A percentile compares a stretch with the other conserved stretches of the same genome.
Conservation (phyloP, 2,329 filamentous ascomycete species). For the Trichophyton benhamiae region DNA sequence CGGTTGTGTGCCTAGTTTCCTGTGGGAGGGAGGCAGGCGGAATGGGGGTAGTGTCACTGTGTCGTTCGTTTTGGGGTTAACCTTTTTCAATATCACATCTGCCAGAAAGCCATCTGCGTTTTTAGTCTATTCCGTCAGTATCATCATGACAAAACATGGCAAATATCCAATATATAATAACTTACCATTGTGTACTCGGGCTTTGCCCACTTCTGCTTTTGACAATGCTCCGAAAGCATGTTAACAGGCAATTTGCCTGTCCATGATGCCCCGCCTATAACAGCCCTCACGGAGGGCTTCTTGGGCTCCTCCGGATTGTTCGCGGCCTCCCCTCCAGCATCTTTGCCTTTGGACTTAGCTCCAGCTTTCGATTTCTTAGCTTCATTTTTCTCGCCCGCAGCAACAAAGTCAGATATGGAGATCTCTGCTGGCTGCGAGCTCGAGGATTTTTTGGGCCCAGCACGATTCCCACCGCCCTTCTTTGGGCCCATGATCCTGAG, state of each 20-base stretch:
- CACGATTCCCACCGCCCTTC: conserved; percentile 29
- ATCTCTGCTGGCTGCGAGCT: conserved; percentile 23
- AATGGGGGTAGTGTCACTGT: conserved; percentile 64
- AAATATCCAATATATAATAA: not conserved
- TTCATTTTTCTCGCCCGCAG: conserved; percentile 10
- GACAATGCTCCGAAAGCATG: conserved; percentile 83
- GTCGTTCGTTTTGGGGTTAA: conserved; percentile 73
- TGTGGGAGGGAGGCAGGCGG: conserved; percentile 63
- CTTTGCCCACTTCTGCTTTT: conserved; percentile 90
- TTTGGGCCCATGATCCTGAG: conserved; percentile 28
- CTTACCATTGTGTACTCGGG: conserved; percentile 76
- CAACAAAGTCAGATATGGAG: conserved; percentile 15
- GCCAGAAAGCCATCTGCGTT: conserved; percentile 63
- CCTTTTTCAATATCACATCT: conserved; percentile 61
- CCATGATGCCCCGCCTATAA: conserved; percentile 93
- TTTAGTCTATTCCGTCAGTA: conserved; percentile 40
- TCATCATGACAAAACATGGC: conserved; percentile 9
- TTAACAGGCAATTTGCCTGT: conserved; percentile 94
- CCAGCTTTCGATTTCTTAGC: conserved; percentile 22
- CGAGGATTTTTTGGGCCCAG: conserved; percentile 29
- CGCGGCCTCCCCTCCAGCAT: conserved; percentile 17
- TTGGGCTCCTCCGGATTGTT: conserved; percentile 36
- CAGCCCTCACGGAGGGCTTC: conserved; percentile 53
- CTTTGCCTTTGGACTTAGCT: conserved; percentile 18
- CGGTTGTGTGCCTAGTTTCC: conserved; percentile 60